Evolutionary conservation across 495 filamentous ascomycete genomes (phyloP).

Genomic region (Neurospora sp.): DNA sequence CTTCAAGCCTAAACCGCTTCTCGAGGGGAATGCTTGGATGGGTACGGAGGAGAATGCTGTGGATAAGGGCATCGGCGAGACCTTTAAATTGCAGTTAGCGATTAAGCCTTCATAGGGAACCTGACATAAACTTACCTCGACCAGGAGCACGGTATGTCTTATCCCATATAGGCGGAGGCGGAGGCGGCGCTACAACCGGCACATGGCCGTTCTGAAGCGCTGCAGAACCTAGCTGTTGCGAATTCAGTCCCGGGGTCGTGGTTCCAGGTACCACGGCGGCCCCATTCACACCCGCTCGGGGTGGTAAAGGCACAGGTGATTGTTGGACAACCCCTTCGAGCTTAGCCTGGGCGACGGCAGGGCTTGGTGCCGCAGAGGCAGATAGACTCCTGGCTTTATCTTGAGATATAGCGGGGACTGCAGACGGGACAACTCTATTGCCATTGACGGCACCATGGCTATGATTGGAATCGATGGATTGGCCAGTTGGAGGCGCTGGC

Average conservation of each 20-base stretch:
- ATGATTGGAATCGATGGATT: constrained; percentile 22
- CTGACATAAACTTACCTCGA: constrained; percentile 36
- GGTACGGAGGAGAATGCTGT: constrained; percentile 53
- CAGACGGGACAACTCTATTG: constrained; percentile 14
- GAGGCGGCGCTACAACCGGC: constrained; percentile 1
- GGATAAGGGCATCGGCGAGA: constrained; percentile 49
- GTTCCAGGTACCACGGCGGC: constrained; percentile 1
- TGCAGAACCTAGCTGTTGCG: constrained; percentile 21
- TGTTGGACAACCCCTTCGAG: constrained; percentile 30
- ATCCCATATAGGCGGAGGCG: constrained; percentile 18
- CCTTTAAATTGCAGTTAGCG: constrained; percentile 11
- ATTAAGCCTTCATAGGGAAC: background rate
- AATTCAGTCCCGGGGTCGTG: background rate
- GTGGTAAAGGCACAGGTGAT: constrained; percentile 22
- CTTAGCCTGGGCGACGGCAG: constrained; percentile 32
- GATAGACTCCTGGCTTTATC: constrained; percentile 37
- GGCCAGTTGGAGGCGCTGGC: constrained; percentile 42
- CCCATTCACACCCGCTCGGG: background rate
- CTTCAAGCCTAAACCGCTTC: constrained; percentile 41
- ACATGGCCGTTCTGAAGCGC: constrained; percentile 18
- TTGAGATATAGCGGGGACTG: constrained; percentile 15
- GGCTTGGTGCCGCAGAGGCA: constrained; percentile 35
- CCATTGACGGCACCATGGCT: constrained; percentile 20
- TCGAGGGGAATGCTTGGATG: constrained; percentile 52
- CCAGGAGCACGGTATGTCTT: constrained; percentile 33